Evolutionary conservation across 2,329 filamentous ascomycete species (phyloP).

Genomic region (Alternaria solani): DNA sequence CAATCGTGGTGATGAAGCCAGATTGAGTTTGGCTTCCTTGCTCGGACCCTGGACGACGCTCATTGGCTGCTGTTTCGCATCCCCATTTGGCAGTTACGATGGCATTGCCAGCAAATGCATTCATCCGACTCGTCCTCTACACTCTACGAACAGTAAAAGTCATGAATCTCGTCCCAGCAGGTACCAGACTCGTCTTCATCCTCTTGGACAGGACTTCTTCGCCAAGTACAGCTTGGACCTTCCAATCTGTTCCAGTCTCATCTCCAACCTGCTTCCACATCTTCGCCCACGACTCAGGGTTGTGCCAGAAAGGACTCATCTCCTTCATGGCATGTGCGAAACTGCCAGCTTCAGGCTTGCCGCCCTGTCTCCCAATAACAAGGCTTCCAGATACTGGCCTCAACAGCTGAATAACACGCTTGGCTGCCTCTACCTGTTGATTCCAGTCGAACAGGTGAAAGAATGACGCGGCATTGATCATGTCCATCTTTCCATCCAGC

Average conservation of each 20-base stretch:
- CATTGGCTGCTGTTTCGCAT: slow-evolving; percentile 30
- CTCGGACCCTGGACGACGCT: slow-evolving; percentile 28
- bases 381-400: slow-evolving; percentile 46
- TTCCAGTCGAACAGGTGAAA: slow-evolving; percentile 56
- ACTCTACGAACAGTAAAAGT: slow-evolving; percentile 37
- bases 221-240: slow-evolving; percentile 40
- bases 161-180: slow-evolving; percentile 36
- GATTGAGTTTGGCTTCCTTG: slow-evolving; percentile 45
- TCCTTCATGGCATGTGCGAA: slow-evolving; percentile 26
- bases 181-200: slow-evolving; percentile 30
- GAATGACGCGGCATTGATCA: slow-evolving; percentile 54
- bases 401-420: slow-evolving; percentile 43
- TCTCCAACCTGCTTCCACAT: slow-evolving; percentile 53
- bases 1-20: slow-evolving; percentile 40
- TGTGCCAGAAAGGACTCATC: slow-evolving; percentile 47
- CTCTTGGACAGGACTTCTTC: slow-evolving; percentile 34
- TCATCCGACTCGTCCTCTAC: slow-evolving; percentile 5
- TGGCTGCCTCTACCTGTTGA: slow-evolving; percentile 49
- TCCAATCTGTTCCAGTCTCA: slow-evolving; percentile 49
- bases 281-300: slow-evolving; percentile 45
- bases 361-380: slow-evolving; percentile 52
- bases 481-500: slow-evolving; percentile 52
- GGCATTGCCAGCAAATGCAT: neutral
- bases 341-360: slow-evolving; percentile 40
- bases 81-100: neutral